Base-by-base conservation (phyloP, 2,329 filamentous ascomycete genomes). In the Penicillium hordei region DNA sequence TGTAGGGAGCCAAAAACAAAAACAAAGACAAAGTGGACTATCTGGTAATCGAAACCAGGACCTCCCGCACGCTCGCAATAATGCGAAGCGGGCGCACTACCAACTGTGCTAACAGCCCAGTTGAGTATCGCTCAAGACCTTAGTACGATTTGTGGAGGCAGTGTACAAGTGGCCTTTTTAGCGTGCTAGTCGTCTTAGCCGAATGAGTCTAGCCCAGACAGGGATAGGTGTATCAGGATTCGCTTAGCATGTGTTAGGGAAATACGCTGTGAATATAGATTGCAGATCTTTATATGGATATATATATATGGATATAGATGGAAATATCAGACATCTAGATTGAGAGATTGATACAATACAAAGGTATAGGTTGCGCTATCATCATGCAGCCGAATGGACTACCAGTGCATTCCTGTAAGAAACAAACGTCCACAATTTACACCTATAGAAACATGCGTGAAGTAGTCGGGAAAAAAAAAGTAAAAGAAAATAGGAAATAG, bases 11-110 rank as follows among this genome's bases (percentile, higher is more conserved):
- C 12, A 49, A 44, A 45, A 50, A n/a, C n/a, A n/a, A 56, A 48
- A 34, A n/a, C 46, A 6, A 45, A 34, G 40, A 55, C 53, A 60
- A 52, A 52, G 57, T 77, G 75, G 75, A 77, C 74, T 73, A 68
- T 72, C 74, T 69, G 75, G 75, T 75, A 77, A 77, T 77, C 74
- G 72, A 76, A 76, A 73, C 73, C 72, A 68, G 71, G 74, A 75
- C 73, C 74, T 70, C 75, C 69, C 73, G 72, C 74, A 76, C 52
- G 52, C 52, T 55, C 52, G 52, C 52, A 49, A 21, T 45, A 6
- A 55, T 75, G 71, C 73, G 75, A 75, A 75, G 72, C 70, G 72
- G 66, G 72, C 53, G 53, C 53, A 56, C 49, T 59, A 42, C 48
- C 49, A 42, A 55, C 52, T 53, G 48, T 50, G 52, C 59, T 39